These are phyloP conservation scores for Trichomonascus vanleenenianus DNA, from an alignment of 805 yeast species.

Conservation along the genomic window DNA sequence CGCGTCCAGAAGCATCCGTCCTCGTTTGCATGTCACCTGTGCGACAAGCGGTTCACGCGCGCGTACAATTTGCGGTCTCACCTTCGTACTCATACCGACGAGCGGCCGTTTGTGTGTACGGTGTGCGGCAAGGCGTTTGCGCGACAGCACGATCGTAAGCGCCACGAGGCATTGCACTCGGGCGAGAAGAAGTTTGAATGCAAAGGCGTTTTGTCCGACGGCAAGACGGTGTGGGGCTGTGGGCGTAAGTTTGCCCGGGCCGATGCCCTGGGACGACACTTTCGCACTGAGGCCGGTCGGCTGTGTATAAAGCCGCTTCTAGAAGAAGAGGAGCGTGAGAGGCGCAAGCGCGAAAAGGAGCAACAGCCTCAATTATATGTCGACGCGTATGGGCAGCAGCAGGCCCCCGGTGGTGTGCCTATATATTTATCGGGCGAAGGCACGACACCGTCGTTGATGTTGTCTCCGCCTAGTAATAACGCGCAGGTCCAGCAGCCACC, in stretches of 20 bases:
- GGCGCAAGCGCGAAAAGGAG: neutral
- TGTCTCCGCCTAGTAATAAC: conserved; percentile 13
- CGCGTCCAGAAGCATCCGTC: conserved; percentile 66
- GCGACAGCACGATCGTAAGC: conserved; percentile 64
- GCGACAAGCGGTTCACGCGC: conserved; percentile 82
- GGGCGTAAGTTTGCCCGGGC: conserved; percentile 66
- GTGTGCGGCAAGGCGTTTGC: conserved; percentile 65
- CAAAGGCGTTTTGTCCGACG: conserved; percentile 51
- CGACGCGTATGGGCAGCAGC: neutral
- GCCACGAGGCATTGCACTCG: conserved; percentile 69
- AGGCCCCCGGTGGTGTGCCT: neutral
- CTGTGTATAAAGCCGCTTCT: conserved; percentile 57
- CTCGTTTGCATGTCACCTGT: conserved; percentile 65
- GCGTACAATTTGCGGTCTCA: conserved; percentile 92
- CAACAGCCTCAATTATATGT: neutral
- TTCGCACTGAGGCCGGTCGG: conserved; percentile 69
- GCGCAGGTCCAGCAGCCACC: neutral
- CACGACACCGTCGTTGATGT: conserved; percentile 13
- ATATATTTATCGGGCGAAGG: conserved; percentile 8
- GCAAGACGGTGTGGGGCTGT: conserved; percentile 64
- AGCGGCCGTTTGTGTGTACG: conserved; percentile 60
- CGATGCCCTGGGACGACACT: conserved; percentile 71
- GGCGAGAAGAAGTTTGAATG: conserved; percentile 67
- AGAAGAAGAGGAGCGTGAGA: conserved; percentile 39
- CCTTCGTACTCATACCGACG: conserved; percentile 74